These are phyloP conservation scores for Aspergillus ellipticus DNA, from an alignment of 495 filamentous ascomycete genomes.

Conservation along the genomic window DNA sequence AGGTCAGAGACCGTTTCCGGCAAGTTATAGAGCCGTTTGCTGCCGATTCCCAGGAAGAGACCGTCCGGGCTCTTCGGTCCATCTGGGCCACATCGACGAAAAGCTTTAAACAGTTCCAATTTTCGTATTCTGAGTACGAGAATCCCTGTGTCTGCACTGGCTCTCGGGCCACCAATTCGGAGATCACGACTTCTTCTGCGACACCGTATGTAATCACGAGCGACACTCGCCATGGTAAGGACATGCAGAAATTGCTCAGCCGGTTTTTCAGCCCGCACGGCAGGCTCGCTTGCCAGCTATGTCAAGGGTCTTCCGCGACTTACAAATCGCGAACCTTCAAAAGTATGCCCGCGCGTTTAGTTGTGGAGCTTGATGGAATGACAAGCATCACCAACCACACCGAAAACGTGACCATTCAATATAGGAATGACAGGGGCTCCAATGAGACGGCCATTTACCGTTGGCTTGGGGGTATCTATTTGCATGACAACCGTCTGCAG, in stretches of 20 bases:
- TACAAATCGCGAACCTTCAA: conserved; percentile 9
- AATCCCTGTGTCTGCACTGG: conserved; percentile 5
- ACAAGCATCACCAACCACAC: conserved; percentile 33
- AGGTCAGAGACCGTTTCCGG: conserved; percentile 23
- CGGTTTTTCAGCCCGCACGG: conserved; percentile 5
- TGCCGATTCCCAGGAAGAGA: conserved; percentile 7
- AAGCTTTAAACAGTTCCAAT: conserved; percentile 28
- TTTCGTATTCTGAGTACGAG: conserved; percentile 6
- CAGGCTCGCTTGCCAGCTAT: conserved; percentile 9
- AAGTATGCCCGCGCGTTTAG: conserved; percentile 31
- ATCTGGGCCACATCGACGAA: conserved; percentile 22
- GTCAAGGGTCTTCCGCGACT: conserved; percentile 1
- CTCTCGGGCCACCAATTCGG: background rate
- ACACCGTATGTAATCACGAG: background rate
- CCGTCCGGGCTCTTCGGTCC: conserved; percentile 11
- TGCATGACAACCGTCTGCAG: conserved; percentile 18
- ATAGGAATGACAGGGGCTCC: conserved; percentile 14
- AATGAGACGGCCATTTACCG: conserved; percentile 26
- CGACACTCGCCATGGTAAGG: conserved; percentile 8
- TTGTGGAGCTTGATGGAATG: conserved; percentile 14
- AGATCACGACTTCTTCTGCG: background rate
- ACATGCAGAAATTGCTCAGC: conserved; percentile 14
- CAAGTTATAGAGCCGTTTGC: conserved; percentile 4
- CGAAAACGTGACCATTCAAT: conserved; percentile 22
- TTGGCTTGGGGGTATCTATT: conserved; percentile 44